phyloP scores from a whole-genome alignment of 306 rosid genomes.

The Prunus mongolica region DNA sequence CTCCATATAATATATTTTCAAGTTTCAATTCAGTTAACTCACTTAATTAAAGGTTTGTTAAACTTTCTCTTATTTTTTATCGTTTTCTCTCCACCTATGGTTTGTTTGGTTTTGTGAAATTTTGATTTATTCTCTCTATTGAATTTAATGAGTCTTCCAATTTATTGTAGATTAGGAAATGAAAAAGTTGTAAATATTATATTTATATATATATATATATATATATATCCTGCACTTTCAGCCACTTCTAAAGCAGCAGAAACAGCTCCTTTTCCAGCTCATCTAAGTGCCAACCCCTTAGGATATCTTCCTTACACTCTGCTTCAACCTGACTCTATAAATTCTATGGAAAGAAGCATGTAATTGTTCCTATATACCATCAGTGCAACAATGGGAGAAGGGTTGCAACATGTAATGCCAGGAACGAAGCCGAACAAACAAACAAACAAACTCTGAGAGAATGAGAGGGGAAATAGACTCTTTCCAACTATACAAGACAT shows the following conservation, averaged over 20 bases:
- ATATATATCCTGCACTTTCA: constrained; percentile 69
- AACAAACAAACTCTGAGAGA: neutral
- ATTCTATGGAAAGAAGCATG: neutral
- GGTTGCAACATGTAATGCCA: neutral
- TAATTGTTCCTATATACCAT: neutral
- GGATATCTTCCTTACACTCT: constrained; percentile 95
- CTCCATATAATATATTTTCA: too few species aligned
- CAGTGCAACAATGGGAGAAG: neutral
- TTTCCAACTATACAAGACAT: neutral
- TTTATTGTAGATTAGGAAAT: too few species aligned
- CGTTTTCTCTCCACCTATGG: too few species aligned
- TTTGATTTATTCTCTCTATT: too few species aligned
- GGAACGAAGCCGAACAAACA: too few species aligned
- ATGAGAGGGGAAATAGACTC: neutral
- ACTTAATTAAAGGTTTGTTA: too few species aligned
- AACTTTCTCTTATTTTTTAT: too few species aligned
- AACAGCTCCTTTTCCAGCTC: constrained; percentile 97
- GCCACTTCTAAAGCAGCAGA: constrained; percentile 98
- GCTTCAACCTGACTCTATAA: constrained; percentile 72
- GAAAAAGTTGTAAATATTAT: too few species aligned
- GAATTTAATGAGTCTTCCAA: too few species aligned
- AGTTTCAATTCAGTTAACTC: too few species aligned
- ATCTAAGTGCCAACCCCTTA: constrained; percentile 91
- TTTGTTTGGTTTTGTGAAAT: too few species aligned
- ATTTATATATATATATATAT: too few species aligned